Evolutionary conservation across 768 basidiomycete genomes (phyloP), one percentile per base, ranked within the genome.

Genomic region (Russula sp.): DNA sequence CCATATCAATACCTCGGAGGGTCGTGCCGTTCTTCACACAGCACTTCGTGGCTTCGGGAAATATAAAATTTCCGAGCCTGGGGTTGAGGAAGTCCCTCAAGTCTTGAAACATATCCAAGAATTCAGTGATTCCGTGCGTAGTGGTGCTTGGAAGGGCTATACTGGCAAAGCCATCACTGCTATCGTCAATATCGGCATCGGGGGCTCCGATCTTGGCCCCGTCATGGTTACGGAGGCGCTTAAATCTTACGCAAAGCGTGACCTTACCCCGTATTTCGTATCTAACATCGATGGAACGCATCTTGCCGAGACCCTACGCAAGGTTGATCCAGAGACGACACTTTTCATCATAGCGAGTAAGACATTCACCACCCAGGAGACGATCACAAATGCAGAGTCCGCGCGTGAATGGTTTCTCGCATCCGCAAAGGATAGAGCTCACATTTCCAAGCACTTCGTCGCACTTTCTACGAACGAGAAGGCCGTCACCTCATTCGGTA

Each of bases 301-400:
- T 72, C 78, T 99, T 63, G 90, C 92, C 5, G 97, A 99, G 78
- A 90, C 86, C 1, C 75, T 95, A 36, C 80, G 81, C 54, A 69
- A 80, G 58, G 92, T 90, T 75, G 81, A 98, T 73, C 88, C 92
- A 1, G 94, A 98, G 75, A 86, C 86, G 32, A 98, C 97, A 4
- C 77, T 99, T 61, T 98, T 98, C 81, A 96, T 98, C 77, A 88
- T 98, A 69, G 96, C 96, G n/a, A 87, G 85, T 73, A 98, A 99
- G 82, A 98, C 97, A 2, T 99, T 98, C 75, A 99, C 97, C 20
- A 99, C 97, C 9, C 96, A 99, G 77, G 97, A 99, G 80, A 98
- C 96, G 18, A 98, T 98, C 78, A 98, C 97, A 66, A 99, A 99
- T 73, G 97, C 97, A 42, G 90, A 91, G 75, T 88, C 83, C 48